phyloP scores from a whole-genome alignment of 192 early-diverging fungal species.

The Phlyctochytrium bullatum region DNA sequence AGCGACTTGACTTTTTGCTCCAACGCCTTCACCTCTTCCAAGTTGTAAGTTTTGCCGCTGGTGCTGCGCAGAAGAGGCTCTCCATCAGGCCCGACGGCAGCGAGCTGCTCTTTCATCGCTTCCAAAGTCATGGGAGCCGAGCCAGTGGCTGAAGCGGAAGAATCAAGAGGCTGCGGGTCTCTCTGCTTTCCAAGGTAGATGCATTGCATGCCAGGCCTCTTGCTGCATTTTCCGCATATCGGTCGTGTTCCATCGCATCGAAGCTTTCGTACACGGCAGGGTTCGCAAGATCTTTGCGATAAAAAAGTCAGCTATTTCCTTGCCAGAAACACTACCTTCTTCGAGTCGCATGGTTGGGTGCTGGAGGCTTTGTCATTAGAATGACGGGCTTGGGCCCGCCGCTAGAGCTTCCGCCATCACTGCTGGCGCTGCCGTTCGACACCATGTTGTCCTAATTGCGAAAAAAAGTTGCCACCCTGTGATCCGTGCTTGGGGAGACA shows the following conservation, averaged over 20 bases:
- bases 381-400: neutral
- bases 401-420: conserved; percentile 1
- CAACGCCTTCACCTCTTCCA: neutral
- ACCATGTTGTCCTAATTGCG: too few species aligned
- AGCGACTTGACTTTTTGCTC: neutral
- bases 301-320: neutral
- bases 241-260: neutral
- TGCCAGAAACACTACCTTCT: neutral
- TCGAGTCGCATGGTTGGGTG: neutral
- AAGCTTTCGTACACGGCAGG: conserved; percentile 4
- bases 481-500: too few species aligned
- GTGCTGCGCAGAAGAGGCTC: neutral
- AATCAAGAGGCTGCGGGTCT: neutral
- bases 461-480: too few species aligned
- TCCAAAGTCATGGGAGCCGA: neutral
- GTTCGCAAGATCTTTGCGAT: neutral
- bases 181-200: conserved; percentile 7
- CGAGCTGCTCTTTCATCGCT: neutral
- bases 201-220: conserved; percentile 3
- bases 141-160: too few species aligned
- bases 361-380: conserved; percentile 4
- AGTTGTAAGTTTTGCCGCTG: neutral
- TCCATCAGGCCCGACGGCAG: neutral
- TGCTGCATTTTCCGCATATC: neutral
- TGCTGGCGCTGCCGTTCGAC: conserved; percentile 2